phyloP scores from a whole-genome alignment of 2,329 filamentous ascomycete species.

The Cercospora zeina region DNA sequence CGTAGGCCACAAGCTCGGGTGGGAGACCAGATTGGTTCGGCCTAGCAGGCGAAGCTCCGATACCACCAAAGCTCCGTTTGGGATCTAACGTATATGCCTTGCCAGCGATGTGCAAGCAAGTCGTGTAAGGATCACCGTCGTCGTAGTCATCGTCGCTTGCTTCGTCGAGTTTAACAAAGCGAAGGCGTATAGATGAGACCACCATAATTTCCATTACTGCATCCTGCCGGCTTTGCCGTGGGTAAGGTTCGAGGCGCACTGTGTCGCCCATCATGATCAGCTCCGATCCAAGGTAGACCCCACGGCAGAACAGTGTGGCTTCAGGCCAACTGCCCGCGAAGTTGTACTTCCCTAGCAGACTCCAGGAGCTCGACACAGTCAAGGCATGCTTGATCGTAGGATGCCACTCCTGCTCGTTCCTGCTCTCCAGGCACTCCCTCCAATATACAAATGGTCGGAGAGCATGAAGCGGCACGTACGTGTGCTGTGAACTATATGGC shows the following conservation, averaged over 20 bases:
- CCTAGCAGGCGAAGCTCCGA: conserved; percentile 34
- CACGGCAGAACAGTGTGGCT: conserved; percentile 55
- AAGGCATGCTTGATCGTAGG: conserved; percentile 57
- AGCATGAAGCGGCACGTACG: conserved; percentile 56
- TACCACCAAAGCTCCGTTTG: conserved; percentile 36
- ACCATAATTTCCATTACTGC: conserved; percentile 55
- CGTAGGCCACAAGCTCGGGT: conserved; percentile 44
- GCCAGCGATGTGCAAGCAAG: conserved; percentile 52
- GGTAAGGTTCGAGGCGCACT: conserved; percentile 50
- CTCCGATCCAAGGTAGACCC: conserved; percentile 59
- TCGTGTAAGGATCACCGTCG: conserved; percentile 45
- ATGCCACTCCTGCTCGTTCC: conserved; percentile 49
- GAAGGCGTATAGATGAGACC: conserved; percentile 55
- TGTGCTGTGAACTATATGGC: conserved; percentile 54
- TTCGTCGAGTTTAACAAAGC: conserved; percentile 52
- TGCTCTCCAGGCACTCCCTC: conserved; percentile 50
- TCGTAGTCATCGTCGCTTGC: conserved; percentile 50
- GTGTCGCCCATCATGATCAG: conserved; percentile 56
- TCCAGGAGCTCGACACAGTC: conserved; percentile 55
- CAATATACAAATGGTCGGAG: conserved; percentile 59
- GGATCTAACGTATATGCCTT: conserved; percentile 49
- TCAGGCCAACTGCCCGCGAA: conserved; percentile 58
- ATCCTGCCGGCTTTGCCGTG: conserved; percentile 24
- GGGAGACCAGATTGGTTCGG: conserved; percentile 24
- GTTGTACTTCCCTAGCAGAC: conserved; percentile 53